phyloP scores from a whole-genome alignment of 164 flowering plant species.

The Vitis labrusca region DNA sequence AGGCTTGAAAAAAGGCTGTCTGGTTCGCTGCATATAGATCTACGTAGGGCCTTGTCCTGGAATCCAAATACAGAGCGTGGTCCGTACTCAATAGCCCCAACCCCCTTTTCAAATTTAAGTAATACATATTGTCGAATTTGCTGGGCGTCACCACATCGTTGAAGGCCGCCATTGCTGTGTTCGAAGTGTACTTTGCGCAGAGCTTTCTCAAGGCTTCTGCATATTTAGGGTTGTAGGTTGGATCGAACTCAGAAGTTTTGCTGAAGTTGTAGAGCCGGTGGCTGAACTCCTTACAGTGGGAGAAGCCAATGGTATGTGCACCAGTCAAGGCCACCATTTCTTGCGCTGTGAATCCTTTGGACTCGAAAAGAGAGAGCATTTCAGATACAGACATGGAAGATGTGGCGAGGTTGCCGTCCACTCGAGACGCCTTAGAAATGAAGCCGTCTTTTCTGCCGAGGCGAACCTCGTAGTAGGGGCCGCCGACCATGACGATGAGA shows the following conservation, averaged over 20 bases:
- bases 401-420: constrained; percentile 31
- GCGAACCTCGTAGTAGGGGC: constrained; percentile 52
- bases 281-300: constrained; percentile 72
- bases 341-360: constrained; percentile 44
- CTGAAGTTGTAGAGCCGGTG: constrained; percentile 43
- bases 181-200: constrained; percentile 44
- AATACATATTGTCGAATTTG: constrained; percentile 71
- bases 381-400: constrained; percentile 35
- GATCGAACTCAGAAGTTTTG: constrained; percentile 30
- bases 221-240: constrained; percentile 39
- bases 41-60: constrained; percentile 53
- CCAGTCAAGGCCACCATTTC: constrained; percentile 70
- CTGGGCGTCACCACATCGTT: constrained; percentile 66
- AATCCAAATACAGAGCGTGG: constrained; percentile 34
- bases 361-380: constrained; percentile 37
- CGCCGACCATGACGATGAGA: constrained; percentile 63
- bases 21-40: constrained; percentile 51
- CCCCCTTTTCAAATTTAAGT: constrained; percentile 52
- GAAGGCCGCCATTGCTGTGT: constrained; percentile 50
- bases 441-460: constrained; percentile 66
- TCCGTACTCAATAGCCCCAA: constrained; percentile 55
- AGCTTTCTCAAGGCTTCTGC: constrained; percentile 40
- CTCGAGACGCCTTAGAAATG: constrained; percentile 35
- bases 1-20: constrained; percentile 50
- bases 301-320: constrained; percentile 78